A percentile compares a stretch with the other conserved stretches of the same genome.
These are phyloP conservation scores for Tuber umbilicatum DNA, from an alignment of 495 filamentous ascomycete species.

Conservation along the genomic window DNA sequence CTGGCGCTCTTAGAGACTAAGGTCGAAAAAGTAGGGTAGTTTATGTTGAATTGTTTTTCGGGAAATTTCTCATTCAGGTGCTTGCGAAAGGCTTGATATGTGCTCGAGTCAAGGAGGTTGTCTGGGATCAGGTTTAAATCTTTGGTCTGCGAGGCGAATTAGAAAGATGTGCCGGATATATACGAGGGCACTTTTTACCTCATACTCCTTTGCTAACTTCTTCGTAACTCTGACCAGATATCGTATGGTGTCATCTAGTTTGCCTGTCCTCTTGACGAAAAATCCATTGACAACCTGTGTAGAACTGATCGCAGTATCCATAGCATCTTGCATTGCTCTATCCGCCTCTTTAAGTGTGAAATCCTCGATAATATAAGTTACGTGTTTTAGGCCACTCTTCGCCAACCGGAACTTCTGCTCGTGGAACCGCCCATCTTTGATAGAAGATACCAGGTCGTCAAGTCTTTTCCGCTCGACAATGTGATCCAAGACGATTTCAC, in stretches of 20 bases:
- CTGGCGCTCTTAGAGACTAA: slow-evolving; percentile 68
- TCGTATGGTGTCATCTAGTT: slow-evolving; percentile 71
- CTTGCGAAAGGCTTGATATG: slow-evolving; percentile 61
- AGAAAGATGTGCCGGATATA: background rate
- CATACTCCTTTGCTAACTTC: slow-evolving; percentile 61
- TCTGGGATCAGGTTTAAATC: slow-evolving; percentile 57
- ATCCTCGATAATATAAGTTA: slow-evolving; percentile 78
- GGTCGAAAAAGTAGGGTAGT: slow-evolving; percentile 63
- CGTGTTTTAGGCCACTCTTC: slow-evolving; percentile 64
- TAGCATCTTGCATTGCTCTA: slow-evolving; percentile 49
- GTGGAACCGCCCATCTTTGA: slow-evolving; percentile 76
- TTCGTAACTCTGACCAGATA: slow-evolving; percentile 72
- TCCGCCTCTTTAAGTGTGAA: slow-evolving; percentile 40
- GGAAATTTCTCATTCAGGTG: slow-evolving; percentile 50
- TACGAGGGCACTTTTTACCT: slow-evolving; percentile 45
- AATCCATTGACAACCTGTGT: slow-evolving; percentile 78
- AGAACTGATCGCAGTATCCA: slow-evolving; percentile 67
- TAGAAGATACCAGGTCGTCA: slow-evolving; percentile 70
- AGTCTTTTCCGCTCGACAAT: slow-evolving; percentile 78
- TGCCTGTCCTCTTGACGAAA: slow-evolving; percentile 70
- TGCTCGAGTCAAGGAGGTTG: slow-evolving; percentile 57
- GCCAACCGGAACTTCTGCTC: slow-evolving; percentile 79
- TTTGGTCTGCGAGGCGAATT: slow-evolving; percentile 33
- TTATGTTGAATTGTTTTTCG: slow-evolving; percentile 55
- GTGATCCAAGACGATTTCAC: slow-evolving; percentile 73